These are phyloP conservation scores for Xylariaceae sp. DNA, from an alignment of 2,329 filamentous ascomycete species.

Conservation along the genomic window DNA sequence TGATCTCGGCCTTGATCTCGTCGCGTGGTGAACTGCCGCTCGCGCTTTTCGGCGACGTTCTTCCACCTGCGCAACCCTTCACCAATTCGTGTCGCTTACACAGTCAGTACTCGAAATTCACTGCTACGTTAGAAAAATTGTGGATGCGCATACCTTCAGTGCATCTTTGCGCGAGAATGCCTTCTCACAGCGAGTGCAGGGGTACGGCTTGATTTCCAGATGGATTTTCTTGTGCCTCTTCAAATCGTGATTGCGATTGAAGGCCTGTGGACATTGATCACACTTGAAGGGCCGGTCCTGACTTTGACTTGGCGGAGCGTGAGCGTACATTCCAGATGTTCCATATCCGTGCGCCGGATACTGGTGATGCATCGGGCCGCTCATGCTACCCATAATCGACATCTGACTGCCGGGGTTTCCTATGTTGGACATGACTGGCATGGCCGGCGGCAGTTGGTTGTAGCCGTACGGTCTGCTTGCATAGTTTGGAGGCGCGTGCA, in stretches of 20 bases:
- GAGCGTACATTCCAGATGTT: slow-evolving; percentile 48
- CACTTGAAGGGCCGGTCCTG: slow-evolving; percentile 92
- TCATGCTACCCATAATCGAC: slow-evolving; percentile 57
- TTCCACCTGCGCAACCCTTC: slow-evolving; percentile 49
- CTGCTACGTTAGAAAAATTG: not conserved
- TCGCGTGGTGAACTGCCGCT: slow-evolving; percentile 14
- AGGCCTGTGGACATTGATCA: slow-evolving; percentile 84
- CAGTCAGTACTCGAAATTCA: slow-evolving; percentile 14
- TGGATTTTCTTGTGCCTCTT: slow-evolving; percentile 96
- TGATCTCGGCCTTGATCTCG: slow-evolving; percentile 15
- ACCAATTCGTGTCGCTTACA: slow-evolving; percentile 54
- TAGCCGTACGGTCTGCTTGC: slow-evolving; percentile 35
- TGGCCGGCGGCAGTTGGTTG: slow-evolving; percentile 45
- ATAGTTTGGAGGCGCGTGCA: slow-evolving; percentile 51
- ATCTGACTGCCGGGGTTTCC: slow-evolving; percentile 66
- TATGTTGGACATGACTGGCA: slow-evolving; percentile 70
- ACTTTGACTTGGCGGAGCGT: slow-evolving; percentile 38
- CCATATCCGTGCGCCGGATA: slow-evolving; percentile 39
- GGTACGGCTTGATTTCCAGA: slow-evolving; percentile 89
- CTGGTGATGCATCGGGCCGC: slow-evolving; percentile 44
- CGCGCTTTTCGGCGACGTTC: slow-evolving; percentile 15
- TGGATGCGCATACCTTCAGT: slow-evolving; percentile 64
- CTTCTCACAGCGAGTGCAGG: slow-evolving; percentile 86
- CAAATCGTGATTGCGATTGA: slow-evolving; percentile 92
- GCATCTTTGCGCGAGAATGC: slow-evolving; percentile 96